Conservation (phyloP, 257 asterid species). For the Gentiana dahurica region DNA sequence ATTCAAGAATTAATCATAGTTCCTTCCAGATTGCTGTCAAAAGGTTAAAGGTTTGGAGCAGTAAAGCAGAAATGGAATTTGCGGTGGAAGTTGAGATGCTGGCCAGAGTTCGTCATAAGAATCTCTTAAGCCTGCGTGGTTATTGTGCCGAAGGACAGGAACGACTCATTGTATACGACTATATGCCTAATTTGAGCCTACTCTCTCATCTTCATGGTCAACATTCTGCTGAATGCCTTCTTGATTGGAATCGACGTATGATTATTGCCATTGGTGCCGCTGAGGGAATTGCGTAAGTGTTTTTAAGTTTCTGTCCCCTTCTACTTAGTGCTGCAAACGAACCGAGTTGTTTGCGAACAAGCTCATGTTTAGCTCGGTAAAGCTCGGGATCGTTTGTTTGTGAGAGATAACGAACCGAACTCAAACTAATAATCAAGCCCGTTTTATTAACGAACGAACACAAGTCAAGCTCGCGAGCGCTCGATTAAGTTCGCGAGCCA, state of each 20-base stretch:
- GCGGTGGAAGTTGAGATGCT: slow-evolving; percentile 20
- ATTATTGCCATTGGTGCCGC: slow-evolving; percentile 16
- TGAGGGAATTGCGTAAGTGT: slow-evolving; percentile 14
- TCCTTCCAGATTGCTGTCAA: slow-evolving; percentile 16
- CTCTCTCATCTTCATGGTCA: slow-evolving; percentile 22
- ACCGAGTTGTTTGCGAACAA: no score
- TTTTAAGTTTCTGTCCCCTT: no score
- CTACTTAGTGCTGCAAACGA: no score
- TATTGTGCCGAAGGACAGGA: slow-evolving; percentile 21
- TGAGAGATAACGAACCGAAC: no score
- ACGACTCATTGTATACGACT: slow-evolving; percentile 16
- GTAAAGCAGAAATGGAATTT: slow-evolving; percentile 18
- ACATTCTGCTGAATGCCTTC: slow-evolving; percentile 20
- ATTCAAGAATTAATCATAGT: no score
- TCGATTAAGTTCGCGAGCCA: no score
- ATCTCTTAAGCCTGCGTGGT: slow-evolving; percentile 14
- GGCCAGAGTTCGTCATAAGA: slow-evolving; percentile 15
- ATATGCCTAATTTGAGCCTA: slow-evolving; percentile 17
- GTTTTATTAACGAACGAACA: no score
- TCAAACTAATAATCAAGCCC: no score
- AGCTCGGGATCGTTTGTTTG: no score
- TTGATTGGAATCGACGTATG: slow-evolving; percentile 17
- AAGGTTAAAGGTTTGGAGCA: slow-evolving; percentile 19
- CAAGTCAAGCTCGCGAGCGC: no score
- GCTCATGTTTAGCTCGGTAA: no score